Evolutionary conservation across 805 yeast genomes (phyloP).

Genomic region (Kregervanrija fluxuum): DNA sequence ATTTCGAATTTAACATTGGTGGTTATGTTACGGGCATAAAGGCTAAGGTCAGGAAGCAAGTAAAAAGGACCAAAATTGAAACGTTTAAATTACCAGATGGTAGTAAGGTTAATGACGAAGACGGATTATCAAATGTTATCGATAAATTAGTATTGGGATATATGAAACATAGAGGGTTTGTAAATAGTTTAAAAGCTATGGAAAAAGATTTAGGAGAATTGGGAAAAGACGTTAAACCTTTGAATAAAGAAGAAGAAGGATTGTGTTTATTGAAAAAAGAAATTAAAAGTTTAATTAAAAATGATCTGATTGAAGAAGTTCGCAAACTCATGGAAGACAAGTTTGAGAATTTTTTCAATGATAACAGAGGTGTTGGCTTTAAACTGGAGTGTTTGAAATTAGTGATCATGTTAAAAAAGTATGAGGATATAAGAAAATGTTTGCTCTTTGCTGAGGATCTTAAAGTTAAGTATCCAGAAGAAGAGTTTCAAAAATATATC

Average conservation of each 20-base stretch:
- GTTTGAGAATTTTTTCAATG: constrained; percentile 33
- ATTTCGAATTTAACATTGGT: constrained; percentile 43
- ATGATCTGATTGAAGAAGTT: constrained; percentile 40
- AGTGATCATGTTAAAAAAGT: constrained; percentile 28
- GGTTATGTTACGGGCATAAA: constrained; percentile 38
- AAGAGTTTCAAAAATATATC: constrained; percentile 30
- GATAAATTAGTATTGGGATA: constrained; percentile 32
- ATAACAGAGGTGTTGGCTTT: constrained; percentile 30
- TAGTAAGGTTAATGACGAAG: constrained; percentile 8
- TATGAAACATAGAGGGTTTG: constrained; percentile 52
- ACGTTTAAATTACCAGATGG: constrained; percentile 8
- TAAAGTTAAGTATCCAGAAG: constrained; percentile 24
- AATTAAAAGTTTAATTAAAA: constrained; percentile 33
- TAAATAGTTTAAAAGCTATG: constrained; percentile 47
- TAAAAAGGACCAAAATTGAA: constrained; percentile 8
- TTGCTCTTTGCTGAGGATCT: constrained; percentile 34
- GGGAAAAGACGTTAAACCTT: constrained; percentile 26
- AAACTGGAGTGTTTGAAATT: constrained; percentile 37
- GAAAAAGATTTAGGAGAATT: constrained; percentile 34
- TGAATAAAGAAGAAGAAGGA: constrained; percentile 25
- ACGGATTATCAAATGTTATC: constrained; percentile 12
- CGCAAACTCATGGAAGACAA: constrained; percentile 29
- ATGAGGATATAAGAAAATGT: constrained; percentile 25
- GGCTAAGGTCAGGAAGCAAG: constrained; percentile 14
- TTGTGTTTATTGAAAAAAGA: constrained; percentile 28